Evolutionary conservation across 2,329 filamentous ascomycete genomes (phyloP).

Genomic region (Fusarium nelsonii): DNA sequence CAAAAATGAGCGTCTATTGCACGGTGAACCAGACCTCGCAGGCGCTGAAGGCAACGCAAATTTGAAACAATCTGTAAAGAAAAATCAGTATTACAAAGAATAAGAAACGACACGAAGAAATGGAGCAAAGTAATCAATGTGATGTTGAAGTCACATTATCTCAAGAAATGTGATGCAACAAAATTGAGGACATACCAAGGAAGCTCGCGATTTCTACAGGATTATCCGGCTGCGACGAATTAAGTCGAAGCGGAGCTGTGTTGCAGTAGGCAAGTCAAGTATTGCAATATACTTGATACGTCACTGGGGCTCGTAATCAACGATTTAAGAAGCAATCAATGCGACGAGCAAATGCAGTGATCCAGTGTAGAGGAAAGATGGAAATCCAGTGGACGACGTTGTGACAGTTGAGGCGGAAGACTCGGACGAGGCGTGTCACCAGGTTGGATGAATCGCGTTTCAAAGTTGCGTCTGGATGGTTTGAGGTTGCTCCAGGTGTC

Average conservation of each 20-base stretch:
- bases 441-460: slow-evolving; percentile 45
- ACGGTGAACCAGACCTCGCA: slow-evolving; percentile 47
- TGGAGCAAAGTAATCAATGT: slow-evolving; percentile 36
- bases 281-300: slow-evolving; percentile 17
- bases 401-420: slow-evolving; percentile 20
- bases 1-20: slow-evolving; percentile 39
- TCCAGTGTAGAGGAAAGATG: slow-evolving; percentile 32
- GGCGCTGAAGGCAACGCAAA: slow-evolving; percentile 37
- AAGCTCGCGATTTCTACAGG: slow-evolving; percentile 24
- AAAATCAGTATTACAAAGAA: slow-evolving; percentile 38
- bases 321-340: slow-evolving; percentile 37
- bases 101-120: slow-evolving; percentile 10
- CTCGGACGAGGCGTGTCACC: slow-evolving; percentile 33
- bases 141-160: slow-evolving; percentile 24
- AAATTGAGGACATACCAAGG: slow-evolving; percentile 27
- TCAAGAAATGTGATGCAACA: slow-evolving; percentile 10
- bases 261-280: background rate
- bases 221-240: slow-evolving; percentile 13
- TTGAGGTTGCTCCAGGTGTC: slow-evolving; percentile 35
- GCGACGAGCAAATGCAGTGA: slow-evolving; percentile 22
- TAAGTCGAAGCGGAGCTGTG: slow-evolving; percentile 1
- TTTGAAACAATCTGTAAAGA: slow-evolving; percentile 36
- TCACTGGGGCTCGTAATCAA: slow-evolving; percentile 41
- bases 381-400: slow-evolving; percentile 27
- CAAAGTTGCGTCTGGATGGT: slow-evolving; percentile 45